Conservation (phyloP, 2,329 filamentous ascomycete genomes). For the Paramyrothecium sp. region DNA sequence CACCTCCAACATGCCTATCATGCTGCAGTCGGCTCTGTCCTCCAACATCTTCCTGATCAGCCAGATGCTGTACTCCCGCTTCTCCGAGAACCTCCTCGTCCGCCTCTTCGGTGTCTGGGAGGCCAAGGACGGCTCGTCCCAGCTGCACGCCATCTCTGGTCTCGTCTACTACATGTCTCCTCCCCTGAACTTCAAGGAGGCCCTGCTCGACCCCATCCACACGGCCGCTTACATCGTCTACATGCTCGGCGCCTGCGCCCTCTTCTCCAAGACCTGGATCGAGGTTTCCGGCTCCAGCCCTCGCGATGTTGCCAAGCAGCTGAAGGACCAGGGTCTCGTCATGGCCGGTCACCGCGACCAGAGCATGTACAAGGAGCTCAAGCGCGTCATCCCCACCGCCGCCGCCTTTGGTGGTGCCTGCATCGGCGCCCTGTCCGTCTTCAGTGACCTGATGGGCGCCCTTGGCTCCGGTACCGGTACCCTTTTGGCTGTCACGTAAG, state of each 20-base stretch:
- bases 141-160: conserved; percentile 90
- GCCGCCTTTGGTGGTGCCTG: conserved; percentile 98
- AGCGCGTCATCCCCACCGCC: conserved; percentile 97
- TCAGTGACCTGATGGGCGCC: conserved; percentile 92
- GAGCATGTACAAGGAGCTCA: conserved; percentile 99
- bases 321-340: conserved; percentile 98
- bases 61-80: conserved; percentile 99
- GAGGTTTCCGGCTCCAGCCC: conserved; percentile 98
- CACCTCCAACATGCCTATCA: conserved; percentile 99
- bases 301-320: conserved; percentile 97
- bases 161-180: conserved; percentile 99
- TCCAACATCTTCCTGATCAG: conserved; percentile 99
- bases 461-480: conserved; percentile 97
- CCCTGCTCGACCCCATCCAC: conserved; percentile 94
- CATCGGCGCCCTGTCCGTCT: conserved; percentile 95
- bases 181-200: conserved; percentile 95
- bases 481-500: conserved; percentile 95
- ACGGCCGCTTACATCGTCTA: conserved; percentile 93
- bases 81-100: conserved; percentile 98
- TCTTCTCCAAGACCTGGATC: conserved; percentile 99
- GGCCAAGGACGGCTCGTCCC: conserved; percentile 90
- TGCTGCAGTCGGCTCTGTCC: conserved; percentile 97
- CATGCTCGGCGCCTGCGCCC: conserved; percentile 95
- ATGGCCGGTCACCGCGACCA: conserved; percentile 99
- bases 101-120: conserved; percentile 98